Base-by-base conservation (phyloP, 2,329 filamentous ascomycete genomes). In the Bretziella fagacearum region DNA sequence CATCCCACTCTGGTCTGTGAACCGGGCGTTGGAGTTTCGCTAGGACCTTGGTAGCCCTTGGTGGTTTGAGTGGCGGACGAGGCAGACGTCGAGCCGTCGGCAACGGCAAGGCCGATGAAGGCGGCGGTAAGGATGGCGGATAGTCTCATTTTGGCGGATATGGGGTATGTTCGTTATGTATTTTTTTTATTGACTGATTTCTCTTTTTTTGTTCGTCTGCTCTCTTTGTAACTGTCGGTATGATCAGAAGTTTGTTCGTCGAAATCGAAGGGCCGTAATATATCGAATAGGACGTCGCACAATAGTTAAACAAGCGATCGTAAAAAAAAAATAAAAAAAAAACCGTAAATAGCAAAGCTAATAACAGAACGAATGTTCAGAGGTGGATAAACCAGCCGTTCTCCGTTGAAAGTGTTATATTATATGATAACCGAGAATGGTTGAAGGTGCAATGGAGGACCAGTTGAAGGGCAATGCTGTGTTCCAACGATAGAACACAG, bases 1-100 rank as follows among this genome's bases (percentile, higher is more conserved):
- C 73, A 77, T 15, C 73, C 73, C 18, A 73, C 68, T 1, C 66
- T 63, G 2, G 63, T 67, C 36, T 60, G 54, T 6, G 60, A 55
- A n/a, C 61, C 59, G 4, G 58, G 52, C 3, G 56, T 53, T 0
- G 71, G 66, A 1, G 55, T 44, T n/a, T 54, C 45, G 0, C 62
- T 57, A 6, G 69, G 62, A 27, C 53, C 48, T 30, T 50, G 48
- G 39, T 43, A 50, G 8, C 48, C 48, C 27, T 42, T 37, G 8
- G 48, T 50, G 7, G 48, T 54, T 53, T 73, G 62, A 13, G 41
- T 45, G 29, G 46, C 49, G 27, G 35, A 1, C 11, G 43, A 42
- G 30, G 35, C 25, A 20, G 29, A 32, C 11, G 30, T 47, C 13
- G 37, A 27, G 11, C 40, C 33, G 4, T 44, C 44, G 13, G 39